Conservation (phyloP, 192 early-diverging fungal genomes). For the Coemansia sp. region DNA sequence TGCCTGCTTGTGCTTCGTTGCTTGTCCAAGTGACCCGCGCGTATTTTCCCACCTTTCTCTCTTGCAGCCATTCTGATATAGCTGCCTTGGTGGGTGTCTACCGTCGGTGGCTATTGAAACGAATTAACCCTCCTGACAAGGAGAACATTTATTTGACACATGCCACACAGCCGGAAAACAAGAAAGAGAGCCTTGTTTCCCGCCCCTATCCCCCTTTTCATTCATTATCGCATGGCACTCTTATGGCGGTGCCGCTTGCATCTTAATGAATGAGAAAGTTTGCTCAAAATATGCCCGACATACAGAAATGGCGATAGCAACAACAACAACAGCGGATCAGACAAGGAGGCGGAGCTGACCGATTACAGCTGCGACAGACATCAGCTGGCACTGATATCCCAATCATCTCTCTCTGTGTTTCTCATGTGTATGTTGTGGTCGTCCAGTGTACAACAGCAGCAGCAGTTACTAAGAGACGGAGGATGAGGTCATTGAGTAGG, state of each 20-base stretch:
- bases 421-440: too few species aligned
- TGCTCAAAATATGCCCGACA: background rate
- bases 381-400: background rate
- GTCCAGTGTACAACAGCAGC: too few species aligned
- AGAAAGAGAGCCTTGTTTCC: background rate
- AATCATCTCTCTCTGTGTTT: too few species aligned
- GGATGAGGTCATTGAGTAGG: too few species aligned
- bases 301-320: too few species aligned
- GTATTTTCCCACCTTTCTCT: background rate
- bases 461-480: too few species aligned
- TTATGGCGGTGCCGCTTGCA: background rate
- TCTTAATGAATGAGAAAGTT: background rate
- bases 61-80: background rate
- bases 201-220: background rate
- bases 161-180: background rate
- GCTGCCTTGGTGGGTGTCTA: background rate
- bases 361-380: background rate
- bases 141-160: background rate
- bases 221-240: background rate
- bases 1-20: too few species aligned
- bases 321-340: background rate
- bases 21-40: background rate
- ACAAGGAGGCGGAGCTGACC: background rate
- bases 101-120: background rate
- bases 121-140: background rate